Evolutionary conservation across 305 asterid species (phyloP).

Genomic region (Plantago rigida): DNA sequence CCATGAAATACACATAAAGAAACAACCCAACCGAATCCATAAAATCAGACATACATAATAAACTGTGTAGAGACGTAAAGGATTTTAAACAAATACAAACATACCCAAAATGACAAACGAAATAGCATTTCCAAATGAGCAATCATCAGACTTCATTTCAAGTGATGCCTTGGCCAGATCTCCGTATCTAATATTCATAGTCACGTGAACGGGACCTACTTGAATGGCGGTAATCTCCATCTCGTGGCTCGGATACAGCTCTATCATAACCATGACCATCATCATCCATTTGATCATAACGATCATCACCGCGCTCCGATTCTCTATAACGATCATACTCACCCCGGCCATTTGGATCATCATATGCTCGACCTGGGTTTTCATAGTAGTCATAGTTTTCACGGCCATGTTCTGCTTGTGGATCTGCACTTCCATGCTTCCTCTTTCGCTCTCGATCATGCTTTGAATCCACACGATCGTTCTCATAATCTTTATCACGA

Average conservation of each 20-base stretch:
- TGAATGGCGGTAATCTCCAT: slow-evolving; percentile 48
- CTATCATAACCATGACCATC: slow-evolving; percentile 59
- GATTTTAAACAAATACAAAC: neutral
- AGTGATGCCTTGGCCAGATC: neutral
- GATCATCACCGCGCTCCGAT: slow-evolving; percentile 47
- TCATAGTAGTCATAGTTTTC: slow-evolving; percentile 57
- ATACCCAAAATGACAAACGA: neutral
- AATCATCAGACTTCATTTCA: neutral
- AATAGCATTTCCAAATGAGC: neutral
- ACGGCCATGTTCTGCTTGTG: slow-evolving; percentile 46
- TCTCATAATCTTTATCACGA: slow-evolving; percentile 54
- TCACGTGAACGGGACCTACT: slow-evolving; percentile 58
- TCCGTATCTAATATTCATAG: slow-evolving; percentile 30
- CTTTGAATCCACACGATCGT: slow-evolving; percentile 47
- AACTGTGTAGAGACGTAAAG: neutral
- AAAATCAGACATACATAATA: neutral
- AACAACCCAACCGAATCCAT: neutral
- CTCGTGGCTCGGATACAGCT: slow-evolving; percentile 48
- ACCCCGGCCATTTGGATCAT: slow-evolving; percentile 39
- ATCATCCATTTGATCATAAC: slow-evolving; percentile 77
- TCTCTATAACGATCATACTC: slow-evolving; percentile 61
- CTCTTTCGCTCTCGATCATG: slow-evolving; percentile 53
- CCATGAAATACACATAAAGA: neutral
- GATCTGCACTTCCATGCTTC: slow-evolving; percentile 37
- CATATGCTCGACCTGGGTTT: slow-evolving; percentile 40